A percentile compares a stretch with the other conserved stretches of the same genome.
phyloP scores from a whole-genome alignment of 2,329 filamentous ascomycete genomes.

The Monilinia aucupariae region DNA sequence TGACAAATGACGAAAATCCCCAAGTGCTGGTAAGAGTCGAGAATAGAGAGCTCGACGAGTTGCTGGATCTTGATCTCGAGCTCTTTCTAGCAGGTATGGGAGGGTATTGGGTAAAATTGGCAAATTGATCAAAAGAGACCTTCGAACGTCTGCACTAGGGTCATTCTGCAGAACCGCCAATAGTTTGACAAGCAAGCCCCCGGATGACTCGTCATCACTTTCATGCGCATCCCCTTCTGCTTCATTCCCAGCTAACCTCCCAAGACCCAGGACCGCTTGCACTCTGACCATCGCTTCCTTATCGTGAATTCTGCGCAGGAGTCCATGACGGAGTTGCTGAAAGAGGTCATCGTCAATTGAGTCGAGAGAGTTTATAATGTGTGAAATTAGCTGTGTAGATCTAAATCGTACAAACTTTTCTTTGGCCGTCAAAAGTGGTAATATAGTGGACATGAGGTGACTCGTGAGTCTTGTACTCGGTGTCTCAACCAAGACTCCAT shows the following conservation, averaged over 20 bases:
- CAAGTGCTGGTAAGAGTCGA: constrained; percentile 76
- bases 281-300: constrained; percentile 90
- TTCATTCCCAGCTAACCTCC: constrained; percentile 73
- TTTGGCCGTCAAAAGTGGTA: constrained; percentile 76
- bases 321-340: constrained; percentile 68
- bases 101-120: constrained; percentile 77
- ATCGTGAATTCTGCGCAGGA: constrained; percentile 83
- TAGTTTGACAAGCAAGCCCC: constrained; percentile 73
- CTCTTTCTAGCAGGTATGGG: constrained; percentile 82
- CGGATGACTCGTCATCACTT: constrained; percentile 60
- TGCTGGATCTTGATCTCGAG: constrained; percentile 78
- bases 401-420: constrained; percentile 91
- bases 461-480: constrained; percentile 75
- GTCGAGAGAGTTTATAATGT: constrained; percentile 88
- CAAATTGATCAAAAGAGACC: constrained; percentile 84
- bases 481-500: constrained; percentile 70
- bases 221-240: constrained; percentile 66
- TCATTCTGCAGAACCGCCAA: constrained; percentile 89
- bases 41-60: constrained; percentile 85
- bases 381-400: constrained; percentile 81
- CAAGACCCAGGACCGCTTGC: constrained; percentile 87
- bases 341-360: constrained; percentile 91
- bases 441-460: constrained; percentile 64
- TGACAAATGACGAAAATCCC: constrained; percentile 90
- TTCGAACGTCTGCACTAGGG: constrained; percentile 85